Evolutionary conservation across 2,329 filamentous ascomycete genomes (phyloP), one percentile per base, ranked within the genome.

Genomic region (Epichloe sylvatica): DNA sequence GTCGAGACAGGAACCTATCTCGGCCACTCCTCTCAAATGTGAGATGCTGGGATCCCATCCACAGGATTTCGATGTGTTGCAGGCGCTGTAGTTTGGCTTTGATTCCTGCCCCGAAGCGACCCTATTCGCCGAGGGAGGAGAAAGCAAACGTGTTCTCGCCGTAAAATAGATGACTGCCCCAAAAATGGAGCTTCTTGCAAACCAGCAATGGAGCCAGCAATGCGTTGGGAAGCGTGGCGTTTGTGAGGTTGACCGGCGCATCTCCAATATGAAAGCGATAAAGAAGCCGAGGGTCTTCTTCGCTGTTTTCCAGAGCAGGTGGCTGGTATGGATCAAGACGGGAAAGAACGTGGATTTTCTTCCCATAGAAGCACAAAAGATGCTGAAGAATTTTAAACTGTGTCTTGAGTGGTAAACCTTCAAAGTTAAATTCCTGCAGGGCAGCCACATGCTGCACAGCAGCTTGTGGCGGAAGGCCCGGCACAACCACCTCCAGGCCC

Each of bases 51-150:
- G 60, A 67, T 3, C 70, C 70, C 0, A 60, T 56, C 60, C 68
- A 73, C 1, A 72, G 56, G 0, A 76, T 40, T 52, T 74, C 70
- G 0, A 76, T 51, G 34, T 72, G 62, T 46, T 69, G 70, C 0
- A 76, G 40, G 0, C 72, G 61, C n/a, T 71, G 64, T 1, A 69
- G 51, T 0, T 70, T 65, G 3, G 61, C 55, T 1, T 66, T 63
- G 21, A 74, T 74, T 0, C 71, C 67, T 1, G 54, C 56, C 48
- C 64, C 66, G 54, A 77, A 77, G 41, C 70, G 66, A 47, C 67
- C 68, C 56, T 72, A 68, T 57, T 77, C 73, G 43, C 74, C 73
- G 0, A 77, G 58, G n/a, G 69, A 73, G n/a, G 70, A 74, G 55
- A 77, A 76, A 0, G 67, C 69, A 52, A 76, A 76, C 0, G 61